Conservation (phyloP, 2,329 filamentous ascomycete genomes). For the Pseudogymnoascus sp. region DNA sequence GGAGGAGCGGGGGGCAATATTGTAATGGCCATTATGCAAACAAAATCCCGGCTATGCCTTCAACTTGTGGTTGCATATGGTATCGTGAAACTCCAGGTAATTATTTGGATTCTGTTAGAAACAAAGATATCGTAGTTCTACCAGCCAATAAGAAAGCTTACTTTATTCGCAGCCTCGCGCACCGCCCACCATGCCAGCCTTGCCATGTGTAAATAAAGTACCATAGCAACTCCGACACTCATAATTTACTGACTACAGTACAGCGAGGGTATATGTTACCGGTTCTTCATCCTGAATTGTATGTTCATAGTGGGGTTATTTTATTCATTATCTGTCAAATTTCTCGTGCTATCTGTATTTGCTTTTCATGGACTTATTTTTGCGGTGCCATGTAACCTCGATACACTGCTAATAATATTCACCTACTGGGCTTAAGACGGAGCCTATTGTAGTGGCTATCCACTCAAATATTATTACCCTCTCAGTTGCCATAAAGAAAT, state of each 20-base stretch:
- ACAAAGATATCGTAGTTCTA: constrained; percentile 1
- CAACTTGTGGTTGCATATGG: not conserved
- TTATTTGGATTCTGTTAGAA: not conserved
- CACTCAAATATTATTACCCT: not conserved
- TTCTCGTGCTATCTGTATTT: not conserved
- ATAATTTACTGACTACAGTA: not conserved
- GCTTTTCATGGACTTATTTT: not conserved
- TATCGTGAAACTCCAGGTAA: not conserved
- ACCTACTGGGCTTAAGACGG: too few species aligned
- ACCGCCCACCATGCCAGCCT: not conserved
- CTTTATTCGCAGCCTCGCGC: not conserved
- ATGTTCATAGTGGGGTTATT: not conserved
- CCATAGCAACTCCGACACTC: not conserved
- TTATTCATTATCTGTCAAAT: not conserved
- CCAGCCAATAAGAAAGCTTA: not conserved
- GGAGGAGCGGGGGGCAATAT: constrained; percentile 26
- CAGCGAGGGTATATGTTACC: not conserved
- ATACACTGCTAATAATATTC: not conserved
- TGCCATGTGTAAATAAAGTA: not conserved
- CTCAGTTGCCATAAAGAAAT: not conserved
- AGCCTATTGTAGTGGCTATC: not conserved
- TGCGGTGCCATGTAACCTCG: not conserved
- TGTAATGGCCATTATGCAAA: constrained; percentile 26
- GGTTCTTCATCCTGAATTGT: not conserved
- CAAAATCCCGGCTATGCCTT: not conserved